Evolutionary conservation across 306 rosid species (phyloP).

Genomic region (Fragaria ananassa): DNA sequence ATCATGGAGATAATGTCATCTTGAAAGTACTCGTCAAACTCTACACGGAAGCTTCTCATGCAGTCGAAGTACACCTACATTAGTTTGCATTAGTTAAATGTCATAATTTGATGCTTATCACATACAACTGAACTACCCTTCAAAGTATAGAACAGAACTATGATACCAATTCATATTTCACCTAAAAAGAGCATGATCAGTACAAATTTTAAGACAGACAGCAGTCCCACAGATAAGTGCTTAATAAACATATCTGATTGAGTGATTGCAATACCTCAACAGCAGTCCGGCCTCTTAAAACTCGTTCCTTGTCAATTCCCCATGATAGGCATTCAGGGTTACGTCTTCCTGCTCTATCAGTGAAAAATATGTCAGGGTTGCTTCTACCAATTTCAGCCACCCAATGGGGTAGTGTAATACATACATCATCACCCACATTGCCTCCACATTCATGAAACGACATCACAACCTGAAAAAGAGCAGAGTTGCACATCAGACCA

Average conservation of each 20-base stretch:
- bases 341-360: conserved; percentile 92
- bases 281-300: conserved; percentile 93
- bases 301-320: conserved; percentile 96
- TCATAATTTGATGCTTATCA: background rate
- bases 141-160: background rate
- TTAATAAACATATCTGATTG: background rate
- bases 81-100: conserved; percentile 15
- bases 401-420: conserved; percentile 97
- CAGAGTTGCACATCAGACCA: conserved; percentile 21
- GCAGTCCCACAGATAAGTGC: conserved; percentile 4
- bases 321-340: conserved; percentile 98
- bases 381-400: conserved; percentile 95
- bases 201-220: background rate
- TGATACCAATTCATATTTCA: background rate
- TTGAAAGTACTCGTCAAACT: conserved; percentile 77
- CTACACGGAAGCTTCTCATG: conserved; percentile 98
- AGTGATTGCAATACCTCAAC: conserved; percentile 62
- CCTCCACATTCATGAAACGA: conserved; percentile 99
- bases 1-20: conserved; percentile 71
- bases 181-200: background rate
- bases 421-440: conserved; percentile 92
- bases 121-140: background rate
- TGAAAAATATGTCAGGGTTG: conserved; percentile 93
- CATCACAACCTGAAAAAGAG: conserved; percentile 67
- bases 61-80: conserved; percentile 88